Evolutionary conservation across 2,329 filamentous ascomycete genomes (phyloP), one percentile per base, ranked within the genome.

Genomic region (Pleochaeta shiraiana): DNA sequence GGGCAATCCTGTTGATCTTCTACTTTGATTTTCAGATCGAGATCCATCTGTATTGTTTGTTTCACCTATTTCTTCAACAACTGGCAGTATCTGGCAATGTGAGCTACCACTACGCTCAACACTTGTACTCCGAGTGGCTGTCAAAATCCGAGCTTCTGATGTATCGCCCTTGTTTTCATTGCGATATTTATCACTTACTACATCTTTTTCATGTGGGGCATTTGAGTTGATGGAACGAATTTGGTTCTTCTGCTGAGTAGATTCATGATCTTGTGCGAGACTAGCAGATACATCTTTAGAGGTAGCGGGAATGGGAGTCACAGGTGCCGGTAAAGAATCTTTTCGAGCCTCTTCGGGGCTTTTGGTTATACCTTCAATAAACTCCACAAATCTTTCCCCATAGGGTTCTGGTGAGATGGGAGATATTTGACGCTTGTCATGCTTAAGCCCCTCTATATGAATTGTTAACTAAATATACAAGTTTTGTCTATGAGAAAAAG

Each of bases 31-130:
- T 21, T 71, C 74, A 66, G 80, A 81, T 50, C 79, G 79, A 66
- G 80, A 82, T 64, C 79, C 79, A 33, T 79, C 81, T 1, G 83
- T 83, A 28, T 83, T 79, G 66, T 86, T 82, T 11, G 79, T 85
- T 74, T 96, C 92, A 4, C 84, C 87, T n/a, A 84, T 86, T 75
- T 97, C 92, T 69, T 95, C 88, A 6, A 97, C 90, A 11, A 96
- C 85, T 0, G 92, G 92, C 1, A 97, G 76, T 0, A 79, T 83
- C 19, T 78, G 76, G n/a, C 80, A 78, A 75, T 81, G 72, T 14
- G 78, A 74, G 16, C 80, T 78, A 75, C 80, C 71, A 72, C 73
- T 71, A 73, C 83, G 73, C 70, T 86, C 78, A 24, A 76, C 78
- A 71, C 77, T 80, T 26, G 76, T 81, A 74, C 78, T 87, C 72